Conservation (phyloP, 352 stramenopile genomes). For the Blastocystis sp. region DNA sequence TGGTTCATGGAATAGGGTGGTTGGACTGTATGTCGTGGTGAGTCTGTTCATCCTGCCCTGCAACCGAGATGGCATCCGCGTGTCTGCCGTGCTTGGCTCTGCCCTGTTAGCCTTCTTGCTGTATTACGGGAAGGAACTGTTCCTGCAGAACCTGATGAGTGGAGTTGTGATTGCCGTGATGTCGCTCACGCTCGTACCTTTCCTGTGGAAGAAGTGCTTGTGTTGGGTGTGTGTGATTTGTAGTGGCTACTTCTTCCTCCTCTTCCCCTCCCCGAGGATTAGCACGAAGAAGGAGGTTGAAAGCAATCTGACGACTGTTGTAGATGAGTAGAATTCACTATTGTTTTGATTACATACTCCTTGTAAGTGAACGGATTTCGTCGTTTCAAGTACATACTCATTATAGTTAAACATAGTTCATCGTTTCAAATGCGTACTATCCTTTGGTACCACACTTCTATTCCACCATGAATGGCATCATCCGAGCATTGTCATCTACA, state of each 20-base stretch:
- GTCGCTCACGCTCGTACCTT: constrained; percentile 31
- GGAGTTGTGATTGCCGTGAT: constrained; percentile 40
- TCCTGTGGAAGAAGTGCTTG: constrained; percentile 64
- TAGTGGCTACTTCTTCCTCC: constrained; percentile 65
- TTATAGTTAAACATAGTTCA: too few relatives aligned
- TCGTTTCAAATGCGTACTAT: too few relatives aligned
- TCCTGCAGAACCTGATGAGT: constrained; percentile 53
- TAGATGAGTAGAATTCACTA: constrained; percentile 38
- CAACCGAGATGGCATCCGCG: constrained; percentile 22
- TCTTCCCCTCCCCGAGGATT: constrained; percentile 48
- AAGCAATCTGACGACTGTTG: constrained; percentile 50
- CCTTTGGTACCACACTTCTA: too few relatives aligned
- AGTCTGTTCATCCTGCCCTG: constrained; percentile 20
- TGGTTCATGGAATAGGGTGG: neutral
- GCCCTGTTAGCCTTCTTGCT: constrained; percentile 9
- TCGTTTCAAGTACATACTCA: too few relatives aligned
- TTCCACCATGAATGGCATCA: too few relatives aligned
- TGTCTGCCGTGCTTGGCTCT: constrained; percentile 9
- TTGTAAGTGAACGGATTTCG: too few relatives aligned
- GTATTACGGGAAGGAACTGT: neutral
- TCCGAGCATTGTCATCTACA: too few relatives aligned
- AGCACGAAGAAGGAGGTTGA: constrained; percentile 18
- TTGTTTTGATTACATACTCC: too few relatives aligned
- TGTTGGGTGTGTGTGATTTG: neutral
- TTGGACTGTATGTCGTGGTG: constrained; percentile 33